Evolutionary conservation across 2,329 filamentous ascomycete genomes (phyloP), one percentile per base, ranked within the genome.

Genomic region (Ustilaginoidea virens): DNA sequence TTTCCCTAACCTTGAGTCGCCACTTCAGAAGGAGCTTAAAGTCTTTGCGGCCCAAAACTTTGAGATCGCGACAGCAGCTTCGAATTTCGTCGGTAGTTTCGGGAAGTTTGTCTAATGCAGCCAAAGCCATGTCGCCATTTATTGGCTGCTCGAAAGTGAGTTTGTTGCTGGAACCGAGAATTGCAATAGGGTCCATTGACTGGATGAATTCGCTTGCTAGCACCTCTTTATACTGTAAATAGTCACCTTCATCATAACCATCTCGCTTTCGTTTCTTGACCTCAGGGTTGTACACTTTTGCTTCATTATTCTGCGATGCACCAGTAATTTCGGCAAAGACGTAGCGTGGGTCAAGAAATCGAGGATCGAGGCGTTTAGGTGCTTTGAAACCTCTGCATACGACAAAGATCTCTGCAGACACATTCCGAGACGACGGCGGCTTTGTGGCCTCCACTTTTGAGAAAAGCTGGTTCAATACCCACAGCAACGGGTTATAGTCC

Each of bases 401-500:
- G 38, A 96, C 87, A 61, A 98, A 98, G 23, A 96, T 96, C 62
- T 98, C 90, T 39, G 90, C 90, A 6, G 85, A 94, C 29, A 98
- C 87, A 46, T 92, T 94, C 61, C 90, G 70, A 7, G 83, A 93
- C 1, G 85, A 92, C 0, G 90, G 90, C 4, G 90, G 90, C 55
- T 98, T 98, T 5, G 90, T 98, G 27, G 92, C 87, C 51, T 98
- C 87, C 38, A 98, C 90, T 40, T 90, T 92, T 27, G 69, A 68
- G 60, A 98, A 98, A 1, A 98, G 66, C 53, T 98, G 90, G 50
- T 93, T 93, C 61, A 96, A 85, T 19, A 96, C 86, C 90, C 90
- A 98, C 27, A 96, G 67, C 25, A 98, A 58, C 33, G 83, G 77
- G 50, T 94, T 94, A 61, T 93, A 96, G 50, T 98, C 87, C 50